Evolutionary conservation across 768 basidiomycete species (phyloP).

Genomic region (Lentinula boryana): DNA sequence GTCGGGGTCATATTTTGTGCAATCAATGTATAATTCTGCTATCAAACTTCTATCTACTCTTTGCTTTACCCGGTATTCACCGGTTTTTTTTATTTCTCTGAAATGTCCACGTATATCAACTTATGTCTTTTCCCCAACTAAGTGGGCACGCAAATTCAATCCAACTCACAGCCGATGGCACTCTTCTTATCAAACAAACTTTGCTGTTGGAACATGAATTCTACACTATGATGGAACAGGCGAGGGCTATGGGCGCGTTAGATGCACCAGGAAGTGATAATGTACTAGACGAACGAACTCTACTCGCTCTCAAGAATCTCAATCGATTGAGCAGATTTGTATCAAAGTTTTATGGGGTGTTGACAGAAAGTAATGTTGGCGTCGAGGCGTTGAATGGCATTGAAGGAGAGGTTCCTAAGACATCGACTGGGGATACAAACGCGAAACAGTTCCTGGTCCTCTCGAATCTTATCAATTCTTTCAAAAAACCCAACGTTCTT

Average conservation of each 20-base stretch:
- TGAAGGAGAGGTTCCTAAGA: too few species aligned
- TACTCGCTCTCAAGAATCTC: constrained; percentile 13
- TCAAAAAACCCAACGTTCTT: constrained; percentile 77
- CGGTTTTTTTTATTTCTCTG: too few species aligned
- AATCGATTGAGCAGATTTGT: constrained; percentile 50
- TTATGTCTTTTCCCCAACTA: constrained; percentile 55
- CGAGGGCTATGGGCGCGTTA: background rate
- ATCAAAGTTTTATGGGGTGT: constrained; percentile 75
- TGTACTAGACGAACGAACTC: background rate
- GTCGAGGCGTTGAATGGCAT: constrained; percentile 22
- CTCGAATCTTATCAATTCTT: constrained; percentile 73
- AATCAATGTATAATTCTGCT: too few species aligned
- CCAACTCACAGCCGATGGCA: constrained; percentile 63
- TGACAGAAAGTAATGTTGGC: constrained; percentile 64
- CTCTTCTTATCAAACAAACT: constrained; percentile 78
- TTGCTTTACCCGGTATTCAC: too few species aligned
- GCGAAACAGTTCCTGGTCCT: constrained; percentile 68
- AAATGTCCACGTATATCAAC: too few species aligned
- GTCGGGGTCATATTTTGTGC: constrained; percentile 26
- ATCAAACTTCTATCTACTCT: too few species aligned
- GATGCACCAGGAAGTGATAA: constrained; percentile 20
- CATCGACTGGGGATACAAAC: background rate
- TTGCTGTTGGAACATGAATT: constrained; percentile 61
- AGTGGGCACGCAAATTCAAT: constrained; percentile 72
- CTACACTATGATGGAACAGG: constrained; percentile 31